Conservation (phyloP, 1,284 basidiomycete genomes). For the Puccinia polysora region DNA sequence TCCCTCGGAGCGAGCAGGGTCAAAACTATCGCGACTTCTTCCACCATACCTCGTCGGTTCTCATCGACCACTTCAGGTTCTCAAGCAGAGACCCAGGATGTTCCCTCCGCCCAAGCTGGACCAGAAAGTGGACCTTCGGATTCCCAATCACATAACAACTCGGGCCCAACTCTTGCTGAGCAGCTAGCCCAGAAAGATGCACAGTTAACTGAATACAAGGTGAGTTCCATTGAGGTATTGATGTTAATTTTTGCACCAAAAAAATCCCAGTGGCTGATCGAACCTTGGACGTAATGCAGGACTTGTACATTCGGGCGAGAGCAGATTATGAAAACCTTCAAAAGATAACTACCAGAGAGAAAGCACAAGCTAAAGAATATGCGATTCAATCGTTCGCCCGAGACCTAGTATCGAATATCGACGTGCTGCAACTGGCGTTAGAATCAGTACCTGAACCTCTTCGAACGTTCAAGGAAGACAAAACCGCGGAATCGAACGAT, state of each 20-base stretch:
- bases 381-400: conserved; percentile 84
- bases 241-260: neutral
- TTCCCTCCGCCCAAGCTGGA: neutral
- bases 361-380: conserved; percentile 84
- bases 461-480: neutral
- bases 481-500: conserved; percentile 32
- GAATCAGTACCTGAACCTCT: conserved; percentile 63
- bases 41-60: conserved; percentile 17
- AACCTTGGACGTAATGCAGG: conserved; percentile 44
- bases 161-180: neutral
- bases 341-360: conserved; percentile 81
- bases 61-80: neutral
- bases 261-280: neutral
- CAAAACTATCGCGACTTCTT: neutral
- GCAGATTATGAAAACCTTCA: conserved; percentile 95
- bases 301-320: conserved; percentile 50
- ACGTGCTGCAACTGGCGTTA: conserved; percentile 83
- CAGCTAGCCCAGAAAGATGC: conserved; percentile 39
- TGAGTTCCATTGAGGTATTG: neutral
- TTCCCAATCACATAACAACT: neutral
- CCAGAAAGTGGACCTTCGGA: neutral
- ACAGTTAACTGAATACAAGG: conserved; percentile 40
- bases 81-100: neutral
- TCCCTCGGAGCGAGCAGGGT: too few relatives aligned
- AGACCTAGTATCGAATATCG: conserved; percentile 85